Conservation (phyloP, 306 rosid genomes). For the Erythrophleum fordii region DNA sequence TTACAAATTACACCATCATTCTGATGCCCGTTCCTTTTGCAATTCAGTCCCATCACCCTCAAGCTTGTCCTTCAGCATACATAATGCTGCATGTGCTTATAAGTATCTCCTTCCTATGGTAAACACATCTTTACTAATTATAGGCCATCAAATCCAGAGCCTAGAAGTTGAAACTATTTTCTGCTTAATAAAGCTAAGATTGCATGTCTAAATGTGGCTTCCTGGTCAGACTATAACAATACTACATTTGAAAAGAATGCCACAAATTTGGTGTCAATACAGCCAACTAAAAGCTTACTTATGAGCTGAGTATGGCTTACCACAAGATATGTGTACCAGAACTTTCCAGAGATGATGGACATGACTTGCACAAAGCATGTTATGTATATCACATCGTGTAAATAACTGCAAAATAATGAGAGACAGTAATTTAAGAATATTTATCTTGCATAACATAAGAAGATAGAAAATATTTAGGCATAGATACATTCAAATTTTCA, state of each 20-base stretch:
- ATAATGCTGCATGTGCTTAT: not conserved
- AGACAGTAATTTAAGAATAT: constrained; percentile 14
- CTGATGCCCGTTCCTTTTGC: too few relatives aligned
- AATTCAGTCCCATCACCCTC: too few relatives aligned
- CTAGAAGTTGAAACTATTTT: not conserved
- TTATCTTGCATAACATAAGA: not conserved
- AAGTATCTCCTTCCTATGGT: constrained; percentile 5
- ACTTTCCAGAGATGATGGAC: constrained; percentile 86
- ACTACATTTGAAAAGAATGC: constrained; percentile 7
- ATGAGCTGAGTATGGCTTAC: constrained; percentile 49
- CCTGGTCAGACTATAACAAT: not conserved
- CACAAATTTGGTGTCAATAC: constrained; percentile 1
- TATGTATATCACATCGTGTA: constrained; percentile 85
- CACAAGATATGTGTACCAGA: constrained; percentile 83
- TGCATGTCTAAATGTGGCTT: not conserved
- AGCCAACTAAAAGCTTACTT: constrained; percentile 23
- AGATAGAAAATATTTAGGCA: not conserved
- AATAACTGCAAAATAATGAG: constrained; percentile 62
- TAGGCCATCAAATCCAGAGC: not conserved
- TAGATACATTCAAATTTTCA: not conserved
- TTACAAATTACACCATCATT: too few relatives aligned
- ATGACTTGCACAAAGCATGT: constrained; percentile 88
- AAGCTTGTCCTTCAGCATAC: too few relatives aligned
- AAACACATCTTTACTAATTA: not conserved
- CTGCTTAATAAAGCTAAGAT: not conserved